Evolutionary conservation across 2,329 filamentous ascomycete species (phyloP), one percentile per base, ranked within the genome.

Genomic region (Claviceps sp.): DNA sequence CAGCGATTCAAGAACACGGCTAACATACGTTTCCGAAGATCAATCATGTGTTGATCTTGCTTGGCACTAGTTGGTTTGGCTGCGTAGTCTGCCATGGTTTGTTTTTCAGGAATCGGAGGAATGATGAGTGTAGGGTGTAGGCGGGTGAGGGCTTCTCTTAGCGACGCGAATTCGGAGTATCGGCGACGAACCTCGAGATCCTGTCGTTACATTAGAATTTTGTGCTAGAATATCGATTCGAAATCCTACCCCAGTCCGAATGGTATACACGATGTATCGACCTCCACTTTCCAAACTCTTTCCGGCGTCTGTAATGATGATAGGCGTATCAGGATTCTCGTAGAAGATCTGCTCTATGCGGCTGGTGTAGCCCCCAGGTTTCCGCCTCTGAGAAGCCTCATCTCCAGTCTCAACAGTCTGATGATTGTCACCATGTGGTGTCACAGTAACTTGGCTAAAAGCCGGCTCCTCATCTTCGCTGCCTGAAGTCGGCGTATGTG

Each of bases 41-140:
- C 93, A 57, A 98, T 98, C 46, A 97, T 98, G 55, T 91, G 87
- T 53, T 89, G 85, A 65, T 98, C 94, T 68, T 98, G 91, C 67
- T 96, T 98, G 17, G 94, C 94, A 62, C 91, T 96, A 40, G 93
- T 98, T 1, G 94, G 93, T 61, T 95, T 97, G 30, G 94, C 90
- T 16, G 93, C 93, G 65, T 98, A 98, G 67, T 98, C 93, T 55
- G 91, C 91, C 85, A 98, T 95, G 46, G 89, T 93, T 68, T 98
- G 93, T 69, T 98, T 98, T 71, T 98, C 94, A 22, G 93, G 93
- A 62, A 98, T 98, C 3, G 93, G 93, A 7, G 93, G 94, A 50
- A 98, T 87, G 61, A 98, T 87, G 43, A 98, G 77, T 0, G 93
- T 98, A 7, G 94, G 93, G 65, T 98, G 94, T 56, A 98, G 78